These are phyloP conservation scores for Turnera subulata DNA, from an alignment of 345 rosid genomes.

Conservation along the genomic window DNA sequence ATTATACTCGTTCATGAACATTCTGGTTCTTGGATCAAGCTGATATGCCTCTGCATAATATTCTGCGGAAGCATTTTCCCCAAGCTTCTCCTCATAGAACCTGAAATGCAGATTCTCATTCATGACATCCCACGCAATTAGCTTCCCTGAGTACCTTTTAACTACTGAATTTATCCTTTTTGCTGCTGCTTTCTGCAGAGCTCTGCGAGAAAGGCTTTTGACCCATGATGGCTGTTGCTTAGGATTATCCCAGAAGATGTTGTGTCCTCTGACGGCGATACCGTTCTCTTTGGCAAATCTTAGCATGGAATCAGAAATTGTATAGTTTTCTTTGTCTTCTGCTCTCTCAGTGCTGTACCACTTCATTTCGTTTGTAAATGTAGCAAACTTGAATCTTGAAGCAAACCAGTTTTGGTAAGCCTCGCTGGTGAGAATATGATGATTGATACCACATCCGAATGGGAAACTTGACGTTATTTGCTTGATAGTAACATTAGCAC, in stretches of 20 bases:
- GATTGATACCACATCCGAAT: conserved; percentile 80
- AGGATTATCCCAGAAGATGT: conserved; percentile 71
- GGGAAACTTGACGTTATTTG: conserved; percentile 48
- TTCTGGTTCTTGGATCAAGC: conserved; percentile 45
- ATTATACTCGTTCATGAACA: conserved; percentile 78
- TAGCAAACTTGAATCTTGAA: conserved; percentile 57
- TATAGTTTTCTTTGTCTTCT: conserved; percentile 58
- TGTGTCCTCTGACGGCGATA: conserved; percentile 70
- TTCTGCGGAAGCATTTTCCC: conserved; percentile 44
- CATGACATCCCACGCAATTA: conserved; percentile 85
- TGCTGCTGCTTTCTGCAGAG: conserved; percentile 34
- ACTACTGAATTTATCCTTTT: conserved; percentile 55
- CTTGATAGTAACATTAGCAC: conserved; percentile 39
- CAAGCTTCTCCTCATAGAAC: conserved; percentile 66
- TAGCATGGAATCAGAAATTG: conserved; percentile 59
- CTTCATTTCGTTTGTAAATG: conserved; percentile 83
- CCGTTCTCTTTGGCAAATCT: conserved; percentile 35
- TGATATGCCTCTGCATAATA: conserved; percentile 36
- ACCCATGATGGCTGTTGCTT: conserved; percentile 66
- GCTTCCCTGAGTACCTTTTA: conserved; percentile 51
- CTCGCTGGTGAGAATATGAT: conserved; percentile 43
- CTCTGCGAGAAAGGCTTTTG: conserved; percentile 24
- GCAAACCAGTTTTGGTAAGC: conserved; percentile 66
- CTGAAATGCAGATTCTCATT: conserved; percentile 77
- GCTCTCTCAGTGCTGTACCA: conserved; percentile 70